phyloP scores from a whole-genome alignment of 768 basidiomycete genomes.

The Naganishia randhawae region DNA sequence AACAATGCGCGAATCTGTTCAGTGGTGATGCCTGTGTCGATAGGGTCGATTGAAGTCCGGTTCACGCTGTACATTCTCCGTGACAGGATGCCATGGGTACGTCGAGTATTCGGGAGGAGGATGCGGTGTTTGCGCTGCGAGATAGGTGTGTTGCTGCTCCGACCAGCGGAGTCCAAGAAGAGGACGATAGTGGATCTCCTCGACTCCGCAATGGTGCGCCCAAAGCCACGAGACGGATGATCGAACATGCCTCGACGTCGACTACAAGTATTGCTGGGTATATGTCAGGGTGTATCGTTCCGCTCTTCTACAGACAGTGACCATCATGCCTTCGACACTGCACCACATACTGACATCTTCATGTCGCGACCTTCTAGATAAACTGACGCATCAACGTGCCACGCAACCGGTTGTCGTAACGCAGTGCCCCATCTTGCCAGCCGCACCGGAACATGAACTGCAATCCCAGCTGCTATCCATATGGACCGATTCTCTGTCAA shows the following conservation, averaged over 20 bases:
- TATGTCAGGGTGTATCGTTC: neutral
- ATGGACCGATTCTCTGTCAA: neutral
- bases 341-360: neutral
- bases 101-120: neutral
- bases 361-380: slow-evolving; percentile 1
- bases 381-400: neutral
- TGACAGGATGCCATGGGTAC: slow-evolving; percentile 12
- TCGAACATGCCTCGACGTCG: neutral
- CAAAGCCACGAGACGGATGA: neutral
- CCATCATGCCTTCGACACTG: neutral
- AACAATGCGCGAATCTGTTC: slow-evolving; percentile 5
- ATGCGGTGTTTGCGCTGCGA: too few species aligned
- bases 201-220: neutral
- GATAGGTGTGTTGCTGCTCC: too few species aligned
- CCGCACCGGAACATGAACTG: neutral
- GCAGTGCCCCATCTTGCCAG: slow-evolving; percentile 4
- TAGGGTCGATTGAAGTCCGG: slow-evolving; percentile 1
- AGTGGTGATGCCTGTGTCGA: slow-evolving; percentile 9
- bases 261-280: neutral
- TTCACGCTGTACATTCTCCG: slow-evolving; percentile 22
- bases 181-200: neutral
- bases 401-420: neutral
- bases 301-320: neutral
- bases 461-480: neutral
- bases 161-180: neutral